These are phyloP conservation scores for Globisporangium nunn DNA, from an alignment of 352 stramenopile genomes.

Conservation along the genomic window DNA sequence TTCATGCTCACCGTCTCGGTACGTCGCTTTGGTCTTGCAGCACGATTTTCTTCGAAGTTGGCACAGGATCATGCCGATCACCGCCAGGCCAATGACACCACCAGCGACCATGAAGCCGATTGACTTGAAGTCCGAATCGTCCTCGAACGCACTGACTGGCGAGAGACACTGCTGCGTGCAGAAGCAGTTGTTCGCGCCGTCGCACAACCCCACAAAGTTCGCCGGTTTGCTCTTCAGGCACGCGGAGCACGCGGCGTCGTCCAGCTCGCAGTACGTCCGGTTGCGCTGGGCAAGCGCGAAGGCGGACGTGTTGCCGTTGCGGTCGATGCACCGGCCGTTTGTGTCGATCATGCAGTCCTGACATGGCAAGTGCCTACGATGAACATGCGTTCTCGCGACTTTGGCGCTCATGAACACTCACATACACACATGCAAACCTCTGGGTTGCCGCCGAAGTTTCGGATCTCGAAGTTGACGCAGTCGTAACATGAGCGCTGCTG, in stretches of 20 bases:
- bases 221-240: background rate
- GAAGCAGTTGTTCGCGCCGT: constrained; percentile 1
- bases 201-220: background rate
- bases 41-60: background rate
- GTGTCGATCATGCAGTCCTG: constrained; percentile 4
- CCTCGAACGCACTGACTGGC: background rate
- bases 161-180: background rate
- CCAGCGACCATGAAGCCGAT: background rate
- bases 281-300: background rate
- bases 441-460: constrained; percentile 1
- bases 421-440: constrained; percentile 9
- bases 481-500: constrained; percentile 31
- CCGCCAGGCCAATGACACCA: background rate
- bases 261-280: background rate
- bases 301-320: background rate
- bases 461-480: constrained; percentile 25
- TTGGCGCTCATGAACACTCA: background rate
- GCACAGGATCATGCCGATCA: background rate
- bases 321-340: constrained; percentile 1
- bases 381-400: too few species aligned
- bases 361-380: background rate
- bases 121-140: background rate
- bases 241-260: background rate
- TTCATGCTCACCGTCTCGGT: background rate
- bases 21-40: background rate